phyloP scores from a whole-genome alignment of 192 early-diverging fungal genomes.

The Lunasporangiospora selenospora region DNA sequence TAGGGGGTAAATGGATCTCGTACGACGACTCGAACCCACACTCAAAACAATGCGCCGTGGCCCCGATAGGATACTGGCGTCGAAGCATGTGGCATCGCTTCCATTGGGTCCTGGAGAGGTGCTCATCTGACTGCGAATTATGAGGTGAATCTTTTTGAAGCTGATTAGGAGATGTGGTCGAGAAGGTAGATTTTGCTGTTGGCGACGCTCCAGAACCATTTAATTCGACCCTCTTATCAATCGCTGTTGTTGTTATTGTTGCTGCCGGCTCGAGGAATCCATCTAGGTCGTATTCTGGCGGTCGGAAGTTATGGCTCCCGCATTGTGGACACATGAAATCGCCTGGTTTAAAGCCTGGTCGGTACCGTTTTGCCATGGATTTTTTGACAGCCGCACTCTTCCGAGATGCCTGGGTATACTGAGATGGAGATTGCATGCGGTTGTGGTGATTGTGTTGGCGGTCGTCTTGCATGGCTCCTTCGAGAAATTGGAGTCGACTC shows the following conservation, averaged over 20 bases:
- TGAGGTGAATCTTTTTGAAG: too few relatives aligned
- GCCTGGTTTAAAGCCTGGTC: slow-evolving; percentile 20
- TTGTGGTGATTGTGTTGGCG: too few relatives aligned
- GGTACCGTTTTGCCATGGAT: slow-evolving; percentile 1
- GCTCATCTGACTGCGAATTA: too few relatives aligned
- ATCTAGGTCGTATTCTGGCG: slow-evolving; percentile 13
- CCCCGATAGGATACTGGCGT: slow-evolving; percentile 27
- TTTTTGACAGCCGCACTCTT: not conserved
- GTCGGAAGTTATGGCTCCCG: slow-evolving; percentile 36
- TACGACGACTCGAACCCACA: slow-evolving; percentile 27
- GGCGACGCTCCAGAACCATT: too few relatives aligned
- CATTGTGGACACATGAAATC: slow-evolving; percentile 45
- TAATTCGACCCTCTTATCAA: too few relatives aligned
- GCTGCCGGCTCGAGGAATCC: too few relatives aligned
- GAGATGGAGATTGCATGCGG: not conserved
- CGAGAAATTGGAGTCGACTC: slow-evolving; percentile 5
- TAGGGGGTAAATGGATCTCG: too few relatives aligned
- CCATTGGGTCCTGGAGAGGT: too few relatives aligned
- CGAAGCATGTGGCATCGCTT: too few relatives aligned
- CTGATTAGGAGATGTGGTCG: too few relatives aligned
- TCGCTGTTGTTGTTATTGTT: too few relatives aligned
- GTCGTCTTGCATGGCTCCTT: not conserved
- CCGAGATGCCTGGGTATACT: not conserved
- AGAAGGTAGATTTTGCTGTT: too few relatives aligned
- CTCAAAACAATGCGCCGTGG: slow-evolving; percentile 20